Conservation (phyloP, 495 filamentous ascomycete genomes). For the Aspergillus baeticus region DNA sequence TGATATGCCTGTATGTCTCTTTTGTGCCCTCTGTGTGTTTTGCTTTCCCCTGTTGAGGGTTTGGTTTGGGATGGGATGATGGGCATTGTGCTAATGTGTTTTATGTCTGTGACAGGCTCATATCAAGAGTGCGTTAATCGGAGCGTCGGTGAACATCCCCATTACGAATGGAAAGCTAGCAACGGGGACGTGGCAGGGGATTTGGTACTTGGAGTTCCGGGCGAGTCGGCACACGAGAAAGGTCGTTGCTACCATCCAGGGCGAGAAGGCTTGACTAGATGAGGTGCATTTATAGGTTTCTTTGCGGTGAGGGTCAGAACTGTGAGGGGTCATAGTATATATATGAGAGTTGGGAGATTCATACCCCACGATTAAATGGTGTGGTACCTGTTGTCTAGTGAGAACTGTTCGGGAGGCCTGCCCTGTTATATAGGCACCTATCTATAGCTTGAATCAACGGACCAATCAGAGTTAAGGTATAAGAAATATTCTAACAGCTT, state of each 20-base stretch:
- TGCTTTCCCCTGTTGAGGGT: constrained; percentile 2
- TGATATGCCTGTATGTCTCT: constrained; percentile 73
- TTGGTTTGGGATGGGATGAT: neutral
- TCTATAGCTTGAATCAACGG: no score
- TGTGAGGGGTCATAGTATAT: no score
- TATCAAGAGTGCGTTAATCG: constrained; percentile 86
- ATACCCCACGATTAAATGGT: no score
- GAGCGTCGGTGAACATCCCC: constrained; percentile 83
- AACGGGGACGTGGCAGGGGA: constrained; percentile 73
- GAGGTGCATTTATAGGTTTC: constrained; percentile 1
- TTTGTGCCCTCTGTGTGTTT: neutral
- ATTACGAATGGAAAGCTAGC: constrained; percentile 80
- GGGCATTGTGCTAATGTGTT: constrained; percentile 8
- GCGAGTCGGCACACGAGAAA: constrained; percentile 69
- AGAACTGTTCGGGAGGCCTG: no score
- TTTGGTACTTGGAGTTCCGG: constrained; percentile 95
- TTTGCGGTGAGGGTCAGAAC: no score
- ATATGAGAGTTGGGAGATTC: no score
- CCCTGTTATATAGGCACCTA: no score
- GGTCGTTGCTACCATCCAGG: constrained; percentile 92
- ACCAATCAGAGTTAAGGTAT: neutral
- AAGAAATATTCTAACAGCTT: constrained; percentile 22
- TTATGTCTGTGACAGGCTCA: constrained; percentile 58
- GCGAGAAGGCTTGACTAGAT: constrained; percentile 66
- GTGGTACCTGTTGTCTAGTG: no score